phyloP scores from a whole-genome alignment of 805 yeast species.

The Spathaspora girioi region DNA sequence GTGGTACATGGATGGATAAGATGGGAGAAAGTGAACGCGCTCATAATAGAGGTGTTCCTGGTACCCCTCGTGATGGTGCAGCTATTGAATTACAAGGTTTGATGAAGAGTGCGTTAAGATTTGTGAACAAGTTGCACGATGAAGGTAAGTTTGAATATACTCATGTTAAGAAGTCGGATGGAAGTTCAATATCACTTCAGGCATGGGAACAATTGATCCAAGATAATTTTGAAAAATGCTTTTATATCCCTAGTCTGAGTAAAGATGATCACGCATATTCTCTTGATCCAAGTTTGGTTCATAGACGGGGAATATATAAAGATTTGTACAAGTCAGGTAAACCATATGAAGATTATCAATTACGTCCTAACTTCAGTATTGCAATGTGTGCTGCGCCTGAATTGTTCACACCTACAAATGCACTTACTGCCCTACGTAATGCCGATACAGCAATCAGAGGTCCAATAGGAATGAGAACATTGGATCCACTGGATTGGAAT shows the following conservation, averaged over 20 bases:
- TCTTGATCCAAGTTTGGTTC: conserved; percentile 61
- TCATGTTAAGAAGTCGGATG: conserved; percentile 57
- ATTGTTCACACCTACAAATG: conserved; percentile 61
- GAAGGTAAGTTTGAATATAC: conserved; percentile 55
- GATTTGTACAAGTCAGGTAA: conserved; percentile 80
- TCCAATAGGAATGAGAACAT: conserved; percentile 85
- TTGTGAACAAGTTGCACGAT: conserved; percentile 58
- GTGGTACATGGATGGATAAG: conserved; percentile 99
- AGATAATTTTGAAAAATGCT: conserved; percentile 74
- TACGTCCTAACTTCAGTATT: conserved; percentile 87
- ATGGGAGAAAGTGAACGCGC: conserved; percentile 94
- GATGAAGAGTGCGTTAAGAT: conserved; percentile 77
- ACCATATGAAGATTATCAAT: conserved; percentile 89
- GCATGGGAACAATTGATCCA: conserved; percentile 74
- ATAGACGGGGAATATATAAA: conserved; percentile 92
- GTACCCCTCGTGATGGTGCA: conserved; percentile 97
- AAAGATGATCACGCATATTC: conserved; percentile 58
- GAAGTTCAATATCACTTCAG: conserved; percentile 49
- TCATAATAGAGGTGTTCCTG: conserved; percentile 86
- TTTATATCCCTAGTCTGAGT: conserved; percentile 67
- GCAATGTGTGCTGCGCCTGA: conserved; percentile 97
- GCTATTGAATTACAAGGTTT: conserved; percentile 90
- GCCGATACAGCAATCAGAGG: conserved; percentile 81
- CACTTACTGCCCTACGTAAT: conserved; percentile 57
- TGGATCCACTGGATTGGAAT: conserved; percentile 90